Base-by-base conservation (phyloP, 192 early-diverging fungal species). In the Coemansia reversa region DNA sequence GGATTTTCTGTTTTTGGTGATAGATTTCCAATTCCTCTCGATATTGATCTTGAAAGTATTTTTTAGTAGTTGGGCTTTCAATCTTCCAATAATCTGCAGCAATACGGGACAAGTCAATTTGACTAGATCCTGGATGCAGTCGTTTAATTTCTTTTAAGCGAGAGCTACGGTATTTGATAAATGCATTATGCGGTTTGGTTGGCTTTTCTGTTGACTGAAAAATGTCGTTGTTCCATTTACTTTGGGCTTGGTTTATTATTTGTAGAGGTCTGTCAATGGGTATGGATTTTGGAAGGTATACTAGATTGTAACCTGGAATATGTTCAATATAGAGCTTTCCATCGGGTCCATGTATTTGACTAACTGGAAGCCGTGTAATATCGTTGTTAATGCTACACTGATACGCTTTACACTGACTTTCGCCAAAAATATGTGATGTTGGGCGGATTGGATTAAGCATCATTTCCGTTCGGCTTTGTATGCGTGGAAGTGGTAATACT, bases 301-400 rank as follows among this genome's bases (percentile, higher is more conserved):
- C 33, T 0, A 76, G 55, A 45, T 67, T 76, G 60, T 63, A 50
- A 7, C 64, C 68, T 0, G 74, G 64, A 12, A 67, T 39, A 23
- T 75, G 65, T 42, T 75, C 74, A 8, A 70, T 54, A 11, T 65
- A 76, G 2, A 70, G 50, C 18, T 66, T 66, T 8, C 68, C 65
- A 32, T 75, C 60, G 23, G 55, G 11, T 5, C 54, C 42, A 42
- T 51, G 39, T 11, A 67, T 24, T 23, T 76, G 74, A 16, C 51
- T 35, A 16, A 76, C 51, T 4, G 67, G 74, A 16, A 47, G 28
- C 14, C 51, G 65, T 16, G 53, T 20, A 18, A 70, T 42, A 7
- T 42, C 30, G 19, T 67, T 48, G 23, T 55, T 48, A 9, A 7
- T 25, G 39, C 51, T 66, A 45, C 52, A 63, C 22, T 29, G 28